Percentiles rank a stretch among this genome's conserved stretches.
Evolutionary conservation across 305 asterid genomes (phyloP).

Genomic region (Ilex paraguariensis): DNA sequence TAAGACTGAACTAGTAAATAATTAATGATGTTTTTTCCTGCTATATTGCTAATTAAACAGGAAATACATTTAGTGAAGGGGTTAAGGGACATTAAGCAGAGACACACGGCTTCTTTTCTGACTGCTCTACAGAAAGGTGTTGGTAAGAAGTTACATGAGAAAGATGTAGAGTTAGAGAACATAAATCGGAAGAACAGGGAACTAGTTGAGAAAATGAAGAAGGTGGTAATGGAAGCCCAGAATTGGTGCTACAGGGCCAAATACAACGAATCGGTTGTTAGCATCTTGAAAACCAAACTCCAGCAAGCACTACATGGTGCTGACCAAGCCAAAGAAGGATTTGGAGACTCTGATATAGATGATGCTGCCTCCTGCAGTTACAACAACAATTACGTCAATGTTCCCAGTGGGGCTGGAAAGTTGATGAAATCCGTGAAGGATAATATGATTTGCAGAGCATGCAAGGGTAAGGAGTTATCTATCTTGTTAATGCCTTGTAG

Average conservation of each 20-base stretch:
- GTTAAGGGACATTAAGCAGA: conserved; percentile 53
- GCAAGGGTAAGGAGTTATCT: conserved; percentile 60
- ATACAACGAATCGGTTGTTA: conserved; percentile 72
- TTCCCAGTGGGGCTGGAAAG: conserved; percentile 20
- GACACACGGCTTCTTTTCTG: conserved; percentile 59
- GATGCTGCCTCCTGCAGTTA: conserved; percentile 63
- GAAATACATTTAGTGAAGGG: conserved; percentile 61
- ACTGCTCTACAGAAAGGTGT: conserved; percentile 47
- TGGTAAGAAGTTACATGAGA: conserved; percentile 51
- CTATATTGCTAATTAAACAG: conserved; percentile 31
- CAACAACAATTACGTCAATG: conserved; percentile 43
- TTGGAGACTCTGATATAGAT: conserved; percentile 58
- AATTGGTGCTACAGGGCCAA: conserved; percentile 85
- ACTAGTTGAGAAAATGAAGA: conserved; percentile 65
- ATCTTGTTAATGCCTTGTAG: conserved; percentile 81
- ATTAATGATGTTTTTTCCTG: background rate
- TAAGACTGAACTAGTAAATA: too few relatives aligned
- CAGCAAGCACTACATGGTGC: conserved; percentile 60
- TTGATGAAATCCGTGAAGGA: conserved; percentile 13
- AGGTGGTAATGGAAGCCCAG: conserved; percentile 61
- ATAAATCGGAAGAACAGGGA: conserved; percentile 60
- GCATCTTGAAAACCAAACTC: conserved; percentile 51
- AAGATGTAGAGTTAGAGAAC: conserved; percentile 52
- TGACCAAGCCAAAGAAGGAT: conserved; percentile 55
- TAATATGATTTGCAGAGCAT: conserved; percentile 43